Conservation (phyloP, 768 basidiomycete genomes). For the Amanita fuliginea region DNA sequence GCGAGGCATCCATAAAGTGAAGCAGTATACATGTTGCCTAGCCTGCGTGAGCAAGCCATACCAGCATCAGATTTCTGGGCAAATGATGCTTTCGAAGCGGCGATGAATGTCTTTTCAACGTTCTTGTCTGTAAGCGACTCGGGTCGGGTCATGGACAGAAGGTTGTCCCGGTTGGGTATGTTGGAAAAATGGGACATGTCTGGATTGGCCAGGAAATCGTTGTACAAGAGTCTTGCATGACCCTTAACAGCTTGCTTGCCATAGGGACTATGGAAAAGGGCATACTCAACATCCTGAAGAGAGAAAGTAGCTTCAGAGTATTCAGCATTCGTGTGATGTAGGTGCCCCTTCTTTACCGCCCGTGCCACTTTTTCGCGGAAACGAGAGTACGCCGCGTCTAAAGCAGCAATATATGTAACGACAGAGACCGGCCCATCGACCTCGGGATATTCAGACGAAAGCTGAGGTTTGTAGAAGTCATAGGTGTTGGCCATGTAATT, state of each 20-base stretch:
- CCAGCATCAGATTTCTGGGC: constrained; percentile 64
- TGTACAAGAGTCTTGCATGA: constrained; percentile 82
- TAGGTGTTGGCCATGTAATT: constrained; percentile 97
- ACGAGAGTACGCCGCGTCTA: constrained; percentile 79
- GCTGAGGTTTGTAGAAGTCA: constrained; percentile 98
- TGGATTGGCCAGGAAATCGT: constrained; percentile 85
- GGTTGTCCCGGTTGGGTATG: constrained; percentile 58
- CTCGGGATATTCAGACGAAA: constrained; percentile 90
- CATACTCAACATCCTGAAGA: constrained; percentile 79
- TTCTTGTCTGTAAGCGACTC: constrained; percentile 87
- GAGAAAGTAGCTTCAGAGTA: constrained; percentile 45
- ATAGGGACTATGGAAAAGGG: constrained; percentile 95
- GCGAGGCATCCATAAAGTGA: constrained; percentile 93
- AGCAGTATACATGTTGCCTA: constrained; percentile 99
- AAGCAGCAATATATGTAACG: constrained; percentile 87
- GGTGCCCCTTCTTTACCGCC: constrained; percentile 39
- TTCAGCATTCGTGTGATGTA: constrained; percentile 28
- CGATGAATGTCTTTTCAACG: constrained; percentile 90
- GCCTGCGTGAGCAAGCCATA: constrained; percentile 80
- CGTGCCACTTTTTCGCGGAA: constrained; percentile 77
- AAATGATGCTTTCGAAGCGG: constrained; percentile 66
- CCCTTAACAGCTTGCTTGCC: constrained; percentile 99
- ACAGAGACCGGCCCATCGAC: constrained; percentile 97
- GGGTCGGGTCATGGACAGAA: constrained; percentile 54
- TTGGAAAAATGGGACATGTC: constrained; percentile 55